Evolutionary conservation across 2,329 filamentous ascomycete species (phyloP).

Genomic region (Neocatenulostroma microsporum): DNA sequence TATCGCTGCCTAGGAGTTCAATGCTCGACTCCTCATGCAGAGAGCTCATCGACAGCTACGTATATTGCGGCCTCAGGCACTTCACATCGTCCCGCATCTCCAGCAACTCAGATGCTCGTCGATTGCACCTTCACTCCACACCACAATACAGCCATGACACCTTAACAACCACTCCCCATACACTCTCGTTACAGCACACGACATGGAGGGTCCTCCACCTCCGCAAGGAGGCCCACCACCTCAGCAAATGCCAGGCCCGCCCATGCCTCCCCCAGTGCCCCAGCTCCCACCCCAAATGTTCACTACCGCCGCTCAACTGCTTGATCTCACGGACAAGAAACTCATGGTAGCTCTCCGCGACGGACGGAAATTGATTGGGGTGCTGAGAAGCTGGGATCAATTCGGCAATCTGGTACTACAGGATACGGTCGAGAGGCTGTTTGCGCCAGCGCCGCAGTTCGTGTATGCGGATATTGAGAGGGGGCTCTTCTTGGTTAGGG

Average conservation of each 20-base stretch:
- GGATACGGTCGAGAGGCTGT: conserved; percentile 83
- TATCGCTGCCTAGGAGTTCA: too few species aligned
- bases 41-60: too few species aligned
- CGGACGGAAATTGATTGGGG: conserved; percentile 86
- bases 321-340: conserved; percentile 98
- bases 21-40: too few species aligned
- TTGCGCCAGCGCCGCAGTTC: conserved; percentile 57
- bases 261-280: conserved; percentile 36
- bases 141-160: too few species aligned
- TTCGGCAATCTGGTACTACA: conserved; percentile 95
- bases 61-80: too few species aligned
- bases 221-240: conserved; percentile 6
- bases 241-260: conserved; percentile 15
- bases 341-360: conserved; percentile 85
- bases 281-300: conserved; percentile 96
- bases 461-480: conserved; percentile 78
- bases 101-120: too few species aligned
- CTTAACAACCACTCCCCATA: too few species aligned
- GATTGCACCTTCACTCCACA: too few species aligned
- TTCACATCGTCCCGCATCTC: too few species aligned
- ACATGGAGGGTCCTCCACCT: neutral
- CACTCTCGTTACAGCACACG: too few species aligned
- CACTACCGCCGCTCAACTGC: conserved; percentile 87
- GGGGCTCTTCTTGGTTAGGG: conserved; percentile 84
- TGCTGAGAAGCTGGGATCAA: conserved; percentile 93